These are phyloP conservation scores for Fusarium sp. DNA, from an alignment of 2,329 filamentous ascomycete genomes.

Conservation along the genomic window DNA sequence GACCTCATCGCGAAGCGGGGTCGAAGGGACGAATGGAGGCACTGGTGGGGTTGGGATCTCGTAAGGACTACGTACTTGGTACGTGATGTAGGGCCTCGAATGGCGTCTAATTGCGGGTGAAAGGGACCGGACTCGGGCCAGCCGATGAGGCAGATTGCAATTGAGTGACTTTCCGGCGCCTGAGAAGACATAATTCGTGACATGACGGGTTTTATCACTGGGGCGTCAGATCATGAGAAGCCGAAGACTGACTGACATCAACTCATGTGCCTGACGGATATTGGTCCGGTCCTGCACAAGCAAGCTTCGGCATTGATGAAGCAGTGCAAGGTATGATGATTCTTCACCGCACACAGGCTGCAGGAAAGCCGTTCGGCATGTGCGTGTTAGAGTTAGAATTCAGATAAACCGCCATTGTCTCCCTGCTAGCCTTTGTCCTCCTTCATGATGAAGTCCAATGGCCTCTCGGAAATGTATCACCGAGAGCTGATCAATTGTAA, in stretches of 20 bases:
- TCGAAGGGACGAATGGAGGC: constrained; percentile 17
- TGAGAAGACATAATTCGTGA: not conserved
- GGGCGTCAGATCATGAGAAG: constrained; percentile 29
- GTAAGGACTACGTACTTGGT: constrained; percentile 11
- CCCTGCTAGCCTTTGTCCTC: constrained; percentile 19
- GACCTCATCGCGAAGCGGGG: constrained; percentile 21
- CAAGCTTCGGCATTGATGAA: constrained; percentile 1
- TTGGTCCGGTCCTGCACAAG: not conserved
- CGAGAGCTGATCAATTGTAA: constrained; percentile 21
- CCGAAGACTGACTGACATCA: not conserved
- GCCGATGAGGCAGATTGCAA: constrained; percentile 9
- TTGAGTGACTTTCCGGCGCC: constrained; percentile 9
- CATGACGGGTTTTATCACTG: constrained; percentile 4
- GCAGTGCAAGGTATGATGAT: not conserved
- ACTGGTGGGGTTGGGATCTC: constrained; percentile 26
- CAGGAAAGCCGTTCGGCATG: not conserved
- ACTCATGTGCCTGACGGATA: not conserved
- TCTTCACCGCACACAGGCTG: not conserved
- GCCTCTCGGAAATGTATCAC: constrained; percentile 34
- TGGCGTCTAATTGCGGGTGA: constrained; percentile 2
- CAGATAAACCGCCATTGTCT: constrained; percentile 13
- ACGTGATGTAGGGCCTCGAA: not conserved
- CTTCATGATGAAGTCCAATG: constrained; percentile 20
- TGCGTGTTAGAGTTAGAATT: not conserved
- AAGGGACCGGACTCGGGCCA: not conserved